These are phyloP conservation scores for Venturiaceae sp. DNA, from an alignment of 2,329 filamentous ascomycete species.

Conservation along the genomic window DNA sequence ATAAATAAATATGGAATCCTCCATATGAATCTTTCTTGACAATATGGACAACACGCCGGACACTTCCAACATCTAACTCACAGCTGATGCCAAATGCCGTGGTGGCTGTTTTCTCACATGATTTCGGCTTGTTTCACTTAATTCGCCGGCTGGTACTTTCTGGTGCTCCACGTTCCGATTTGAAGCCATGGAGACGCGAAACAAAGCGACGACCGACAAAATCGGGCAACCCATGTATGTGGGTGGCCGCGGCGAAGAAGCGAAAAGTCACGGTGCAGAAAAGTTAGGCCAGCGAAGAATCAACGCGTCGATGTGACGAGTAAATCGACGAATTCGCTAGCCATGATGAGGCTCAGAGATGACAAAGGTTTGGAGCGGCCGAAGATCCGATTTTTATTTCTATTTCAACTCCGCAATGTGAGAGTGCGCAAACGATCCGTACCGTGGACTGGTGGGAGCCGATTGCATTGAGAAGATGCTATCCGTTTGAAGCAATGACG, in stretches of 20 bases:
- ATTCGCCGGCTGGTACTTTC: not conserved
- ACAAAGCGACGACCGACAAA: not conserved
- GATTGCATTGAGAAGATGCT: slow-evolving; percentile 2
- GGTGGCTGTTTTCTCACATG: not conserved
- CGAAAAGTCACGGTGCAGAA: not conserved
- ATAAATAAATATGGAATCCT: not conserved
- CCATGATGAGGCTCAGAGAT: not conserved
- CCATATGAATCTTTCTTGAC: not conserved
- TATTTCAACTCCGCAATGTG: not conserved
- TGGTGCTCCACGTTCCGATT: not conserved
- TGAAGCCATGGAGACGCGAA: not conserved
- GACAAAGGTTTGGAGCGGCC: not conserved
- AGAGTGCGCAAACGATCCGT: slow-evolving; percentile 1
- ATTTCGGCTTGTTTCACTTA: slow-evolving; percentile 3
- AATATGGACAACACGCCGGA: not conserved
- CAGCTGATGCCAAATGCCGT: not conserved
- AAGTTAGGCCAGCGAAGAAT: not conserved
- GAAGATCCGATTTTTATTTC: slow-evolving; percentile 3
- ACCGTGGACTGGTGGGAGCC: not conserved
- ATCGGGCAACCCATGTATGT: not conserved
- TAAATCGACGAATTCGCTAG: not conserved
- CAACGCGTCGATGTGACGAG: not conserved
- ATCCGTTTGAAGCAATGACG: not conserved
- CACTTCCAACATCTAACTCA: not conserved
- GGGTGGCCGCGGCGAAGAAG: not conserved